Evolutionary conservation across 2,329 filamentous ascomycete genomes (phyloP).

Genomic region (Pestalotiopsis sp.): DNA sequence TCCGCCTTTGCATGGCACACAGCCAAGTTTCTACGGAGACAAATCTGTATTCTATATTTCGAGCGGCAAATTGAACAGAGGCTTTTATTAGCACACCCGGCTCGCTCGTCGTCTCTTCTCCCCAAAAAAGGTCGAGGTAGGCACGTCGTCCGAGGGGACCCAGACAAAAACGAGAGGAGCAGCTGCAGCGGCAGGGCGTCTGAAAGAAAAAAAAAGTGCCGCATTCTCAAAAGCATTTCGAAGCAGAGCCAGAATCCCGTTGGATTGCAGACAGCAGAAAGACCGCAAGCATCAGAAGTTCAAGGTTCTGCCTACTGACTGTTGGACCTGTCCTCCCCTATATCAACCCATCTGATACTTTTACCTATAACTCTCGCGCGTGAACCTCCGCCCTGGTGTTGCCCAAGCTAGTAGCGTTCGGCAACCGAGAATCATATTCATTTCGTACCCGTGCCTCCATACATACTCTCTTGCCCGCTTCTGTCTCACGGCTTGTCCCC

Average conservation of each 20-base stretch:
- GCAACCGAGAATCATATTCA: neutral
- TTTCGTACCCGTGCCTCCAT: neutral
- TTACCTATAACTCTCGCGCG: neutral
- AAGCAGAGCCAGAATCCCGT: too few species aligned
- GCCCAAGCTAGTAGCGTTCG: neutral
- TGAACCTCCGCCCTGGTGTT: neutral
- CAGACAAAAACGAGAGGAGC: too few species aligned
- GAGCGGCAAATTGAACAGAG: neutral
- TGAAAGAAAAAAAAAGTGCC: too few species aligned
- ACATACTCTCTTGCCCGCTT: neutral
- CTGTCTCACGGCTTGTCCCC: neutral
- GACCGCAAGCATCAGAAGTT: too few species aligned
- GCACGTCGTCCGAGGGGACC: neutral
- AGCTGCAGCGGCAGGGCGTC: too few species aligned
- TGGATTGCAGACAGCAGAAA: too few species aligned
- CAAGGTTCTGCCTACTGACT: neutral
- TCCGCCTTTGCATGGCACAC: conserved; percentile 5
- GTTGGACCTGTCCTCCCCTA: neutral
- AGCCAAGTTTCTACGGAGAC: neutral
- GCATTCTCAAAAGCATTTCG: too few species aligned
- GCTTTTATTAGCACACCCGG: neutral
- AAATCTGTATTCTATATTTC: neutral
- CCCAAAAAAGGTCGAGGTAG: neutral
- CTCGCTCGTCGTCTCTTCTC: neutral
- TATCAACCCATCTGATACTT: neutral